Evolutionary conservation across 441 rosid genomes (phyloP), one percentile per base, ranked within the genome.

Genomic region (Erodium texanum): DNA sequence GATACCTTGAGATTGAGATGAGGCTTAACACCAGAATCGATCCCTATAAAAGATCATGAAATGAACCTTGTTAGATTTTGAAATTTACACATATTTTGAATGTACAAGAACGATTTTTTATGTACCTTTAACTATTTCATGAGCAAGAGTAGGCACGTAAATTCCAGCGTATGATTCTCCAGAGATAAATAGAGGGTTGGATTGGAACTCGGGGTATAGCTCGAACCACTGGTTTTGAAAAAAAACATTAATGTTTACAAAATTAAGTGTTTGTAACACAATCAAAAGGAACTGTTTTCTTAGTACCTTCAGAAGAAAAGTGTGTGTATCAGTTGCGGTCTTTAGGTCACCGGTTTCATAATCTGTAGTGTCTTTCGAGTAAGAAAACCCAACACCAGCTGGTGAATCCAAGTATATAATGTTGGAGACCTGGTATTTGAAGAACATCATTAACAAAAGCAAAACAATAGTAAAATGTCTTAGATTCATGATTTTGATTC

Each of bases 141-240:
- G 62, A 67, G 93, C 86, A 74, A 93, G 95, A 71, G 88, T 89
- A 27, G 97, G 98, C 67, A 90, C 92, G 68, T 87, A 93, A 58
- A 93, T 69, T 73, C 97, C 97, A 69, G 96, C 96, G 78, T 84
- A 93, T 1, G 97, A 89, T 85, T 90, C 97, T 75, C 54, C 54
- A 14, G 54, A 45, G 9, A 45, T 12, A 14, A 45, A 45, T 0
- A 45, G 14, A 1, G 54, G 54, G 16, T 45, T 45, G 54, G 54
- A 45, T 10, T 45, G 54, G n/a, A 45, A 14, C 54, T 45, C 54
- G 12, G 54, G 54, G 18, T 11, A 45, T 14, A 45, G 54, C 54
- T 45, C 16, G 9, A 93, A 89, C 97, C 98, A 93, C 97, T 93
- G 75, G 1, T 12, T 45, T 59, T 72, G 6, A 38, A 36, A 2